Base-by-base conservation (phyloP, 129 eudicot species). In the Smallanthus sonchifolius region DNA sequence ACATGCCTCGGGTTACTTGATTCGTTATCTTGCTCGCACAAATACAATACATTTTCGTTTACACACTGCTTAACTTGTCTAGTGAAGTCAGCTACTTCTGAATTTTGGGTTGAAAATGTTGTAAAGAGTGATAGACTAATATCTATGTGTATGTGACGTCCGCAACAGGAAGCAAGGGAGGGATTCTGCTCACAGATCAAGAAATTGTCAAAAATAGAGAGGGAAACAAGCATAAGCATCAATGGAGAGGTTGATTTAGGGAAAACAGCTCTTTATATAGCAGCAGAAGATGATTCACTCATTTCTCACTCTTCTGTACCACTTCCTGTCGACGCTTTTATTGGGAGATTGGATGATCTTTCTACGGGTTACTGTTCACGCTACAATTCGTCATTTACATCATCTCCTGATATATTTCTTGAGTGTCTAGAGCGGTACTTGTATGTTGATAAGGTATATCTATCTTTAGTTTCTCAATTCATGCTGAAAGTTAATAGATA, bases 241-340 rank as follows among this genome's bases (percentile, higher is more conserved):
- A 85, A 84, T 51, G 79, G 84, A 68, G 79, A 65, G 42, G 88
- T 89, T 55, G 96, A 89, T 73, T 79, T 92, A 77, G 94, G 88
- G 72, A 89, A 72, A 87, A 84, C 90, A 75, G 94, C 97, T 30
- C 91, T 92, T 44, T 75, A 80, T 67, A 92, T 92, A 72, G 97
- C 97, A 19, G 96, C 97, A 61, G 97, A 92, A 70, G 97, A 92
- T 78, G 97, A 89, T 68, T 87, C 91, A 19, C 97, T 92, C 60
- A 80, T 92, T 57, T 87, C 97, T 36, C 97, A 92, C 66, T 92
- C 97, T 44, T 92, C 97, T 34, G 97, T 92, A 74, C 94, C 97
- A 37, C 96, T 92, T 67, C 97, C 97, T 5, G 94, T 92, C 32
- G 96, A 92, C 56, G 94, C 95, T 70, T 92, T 92, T 69, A 61